Conservation (phyloP, 345 rosid species). For the Cochlearia excelsa region DNA sequence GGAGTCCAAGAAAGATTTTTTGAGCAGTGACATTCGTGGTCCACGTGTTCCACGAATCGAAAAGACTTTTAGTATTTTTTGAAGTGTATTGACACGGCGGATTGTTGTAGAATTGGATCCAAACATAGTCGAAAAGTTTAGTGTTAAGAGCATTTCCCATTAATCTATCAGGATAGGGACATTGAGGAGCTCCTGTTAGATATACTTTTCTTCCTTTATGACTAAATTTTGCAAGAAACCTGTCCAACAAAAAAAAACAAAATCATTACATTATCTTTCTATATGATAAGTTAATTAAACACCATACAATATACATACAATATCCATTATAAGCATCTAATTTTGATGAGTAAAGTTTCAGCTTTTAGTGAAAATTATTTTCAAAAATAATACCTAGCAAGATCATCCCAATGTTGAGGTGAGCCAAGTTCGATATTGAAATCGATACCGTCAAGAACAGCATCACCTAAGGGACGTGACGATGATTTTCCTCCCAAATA, state of each 20-base stretch:
- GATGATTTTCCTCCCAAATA: slow-evolving; percentile 45
- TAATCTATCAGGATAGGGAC: slow-evolving; percentile 55
- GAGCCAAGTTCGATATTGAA: slow-evolving; percentile 52
- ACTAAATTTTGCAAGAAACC: slow-evolving; percentile 36
- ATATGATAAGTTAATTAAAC: too few relatives aligned
- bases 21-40: slow-evolving; percentile 38
- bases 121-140: slow-evolving; percentile 50
- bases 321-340: too few relatives aligned
- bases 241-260: slow-evolving; percentile 17
- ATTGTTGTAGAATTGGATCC: slow-evolving; percentile 67
- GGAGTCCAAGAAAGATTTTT: slow-evolving; percentile 51
- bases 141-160: slow-evolving; percentile 49
- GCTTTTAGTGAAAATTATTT: too few relatives aligned
- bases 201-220: slow-evolving; percentile 44
- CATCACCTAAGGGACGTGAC: slow-evolving; percentile 51
- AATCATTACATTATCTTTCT: too few relatives aligned
- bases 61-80: slow-evolving; percentile 34
- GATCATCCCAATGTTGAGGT: slow-evolving; percentile 43
- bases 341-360: too few relatives aligned
- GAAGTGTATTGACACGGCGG: slow-evolving; percentile 49
- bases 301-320: too few relatives aligned
- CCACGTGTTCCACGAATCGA: slow-evolving; percentile 56
- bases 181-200: slow-evolving; percentile 63
- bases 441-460: slow-evolving; percentile 56
- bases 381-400: slow-evolving; percentile 33